Base-by-base conservation (phyloP, 495 filamentous ascomycete species). In the Aspergillus cristatus region DNA sequence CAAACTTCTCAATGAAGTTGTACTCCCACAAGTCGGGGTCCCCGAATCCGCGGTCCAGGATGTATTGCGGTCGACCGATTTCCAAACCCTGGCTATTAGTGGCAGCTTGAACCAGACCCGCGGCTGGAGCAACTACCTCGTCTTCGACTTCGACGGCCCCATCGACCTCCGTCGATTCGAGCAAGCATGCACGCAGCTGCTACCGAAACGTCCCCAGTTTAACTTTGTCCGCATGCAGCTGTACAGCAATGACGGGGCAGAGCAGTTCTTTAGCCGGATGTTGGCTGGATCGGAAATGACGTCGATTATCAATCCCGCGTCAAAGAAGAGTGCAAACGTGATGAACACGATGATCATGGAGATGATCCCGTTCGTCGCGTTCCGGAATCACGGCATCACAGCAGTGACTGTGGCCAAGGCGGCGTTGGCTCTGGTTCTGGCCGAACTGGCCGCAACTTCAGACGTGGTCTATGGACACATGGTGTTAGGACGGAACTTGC, bases 121-220 rank as follows among this genome's bases (percentile, higher is more conserved):
- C 14, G 32, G 42, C 10, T 40, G 36, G 42, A 36, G 24, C 20
- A 46, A 48, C 30, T 52, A 42, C 18, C 31, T 48, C 2, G 18
- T 38, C 18, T 43, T 52, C 14, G 42, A 52, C 34, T 34, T 38
- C 14, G 18, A 11, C 1, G 45, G 44, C 0, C 25, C 38, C 1
- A 34, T 45, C 25, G 49, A 52, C 33, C 24, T 48, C 12, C 26
- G 34, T 3, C 42, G 45, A 10, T 34, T 53, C 6, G 42, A 32
- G 14, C n/a, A 22, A n/a, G 71, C 71, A 2, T 75, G 72, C 67
- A 37, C 55, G 25, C 40, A 40, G 7, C 58, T 75, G 0, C 55
- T 74, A n/a, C n/a, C n/a, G n/a, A n/a, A n/a, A n/a, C n/a, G 58
- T 5, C 50, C 55, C 2, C 64, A 70, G 0, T 81, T 76, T 48